A percentile compares a stretch with the other conserved stretches of the same genome.
Evolutionary conservation across 805 yeast genomes (phyloP).

Genomic region (Cyberlindnera misumaiensis): DNA sequence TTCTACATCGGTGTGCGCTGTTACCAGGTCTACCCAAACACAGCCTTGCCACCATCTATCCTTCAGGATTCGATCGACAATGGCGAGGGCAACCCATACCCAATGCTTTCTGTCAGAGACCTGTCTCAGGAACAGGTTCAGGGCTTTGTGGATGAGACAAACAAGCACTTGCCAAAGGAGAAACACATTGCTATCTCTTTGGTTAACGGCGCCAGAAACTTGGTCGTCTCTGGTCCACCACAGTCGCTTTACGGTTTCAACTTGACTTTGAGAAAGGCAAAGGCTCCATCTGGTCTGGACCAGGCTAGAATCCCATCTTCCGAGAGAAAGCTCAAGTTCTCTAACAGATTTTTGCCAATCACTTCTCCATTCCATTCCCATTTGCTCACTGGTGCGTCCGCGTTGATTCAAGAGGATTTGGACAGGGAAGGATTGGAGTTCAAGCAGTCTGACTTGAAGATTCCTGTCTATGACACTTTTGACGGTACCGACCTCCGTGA

Average conservation of each 20-base stretch:
- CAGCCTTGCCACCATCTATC: slow-evolving; percentile 89
- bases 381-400: slow-evolving; percentile 67
- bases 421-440: slow-evolving; percentile 52
- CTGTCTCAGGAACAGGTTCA: slow-evolving; percentile 76
- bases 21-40: slow-evolving; percentile 84
- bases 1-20: slow-evolving; percentile 94
- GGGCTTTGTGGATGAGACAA: slow-evolving; percentile 73
- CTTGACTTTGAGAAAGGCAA: slow-evolving; percentile 84
- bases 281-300: slow-evolving; percentile 90
- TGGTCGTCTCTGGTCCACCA: slow-evolving; percentile 97
- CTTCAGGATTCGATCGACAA: slow-evolving; percentile 87
- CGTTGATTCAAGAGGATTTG: slow-evolving; percentile 60
- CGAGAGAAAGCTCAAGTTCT: slow-evolving; percentile 89
- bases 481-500: slow-evolving; percentile 73
- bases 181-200: slow-evolving; percentile 88
- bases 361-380: slow-evolving; percentile 96
- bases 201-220: slow-evolving; percentile 90
- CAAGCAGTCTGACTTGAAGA: slow-evolving; percentile 45
- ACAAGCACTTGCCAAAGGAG: slow-evolving; percentile 86
- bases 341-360: slow-evolving; percentile 91
- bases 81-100: slow-evolving; percentile 95
- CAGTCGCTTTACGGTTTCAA: slow-evolving; percentile 95
- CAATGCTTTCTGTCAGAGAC: slow-evolving; percentile 94
- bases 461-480: slow-evolving; percentile 90
- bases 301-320: slow-evolving; percentile 92